phyloP scores from a whole-genome alignment of 2,329 filamentous ascomycete genomes.

The Fonsecaea pugnacius region DNA sequence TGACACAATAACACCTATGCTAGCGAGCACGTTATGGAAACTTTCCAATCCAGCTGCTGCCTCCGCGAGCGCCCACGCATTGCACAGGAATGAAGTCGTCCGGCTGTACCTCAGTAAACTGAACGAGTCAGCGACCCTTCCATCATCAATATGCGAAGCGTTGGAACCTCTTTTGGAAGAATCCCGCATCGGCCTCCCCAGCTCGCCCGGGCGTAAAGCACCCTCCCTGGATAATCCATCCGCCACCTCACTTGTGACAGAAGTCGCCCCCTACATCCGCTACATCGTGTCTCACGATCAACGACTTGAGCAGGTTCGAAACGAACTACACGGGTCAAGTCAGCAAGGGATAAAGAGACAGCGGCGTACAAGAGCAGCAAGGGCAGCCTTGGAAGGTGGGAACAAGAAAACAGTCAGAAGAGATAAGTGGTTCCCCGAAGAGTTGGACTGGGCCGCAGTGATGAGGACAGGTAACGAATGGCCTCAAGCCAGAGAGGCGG shows the following conservation, averaged over 20 bases:
- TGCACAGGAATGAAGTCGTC: slow-evolving; percentile 16
- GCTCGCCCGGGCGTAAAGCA: slow-evolving; percentile 47
- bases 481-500: slow-evolving; percentile 43
- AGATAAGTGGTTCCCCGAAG: slow-evolving; percentile 72
- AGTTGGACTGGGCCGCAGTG: slow-evolving; percentile 64
- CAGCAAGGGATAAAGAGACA: slow-evolving; percentile 57
- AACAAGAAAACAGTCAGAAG: slow-evolving; percentile 67
- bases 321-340: slow-evolving; percentile 64
- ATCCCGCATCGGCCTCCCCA: slow-evolving; percentile 41
- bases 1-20: slow-evolving; percentile 8
- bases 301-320: slow-evolving; percentile 69
- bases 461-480: slow-evolving; percentile 64
- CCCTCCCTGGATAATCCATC: slow-evolving; percentile 76
- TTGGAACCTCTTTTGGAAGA: slow-evolving; percentile 58
- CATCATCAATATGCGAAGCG: slow-evolving; percentile 45
- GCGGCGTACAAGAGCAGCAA: slow-evolving; percentile 73
- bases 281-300: slow-evolving; percentile 78
- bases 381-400: slow-evolving; percentile 77
- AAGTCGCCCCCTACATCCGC: slow-evolving; percentile 89
- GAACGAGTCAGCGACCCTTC: slow-evolving; percentile 25
- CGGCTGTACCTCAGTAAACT: slow-evolving; percentile 39
- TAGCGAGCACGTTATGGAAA: slow-evolving; percentile 17
- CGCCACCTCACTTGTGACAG: slow-evolving; percentile 67
- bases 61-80: slow-evolving; percentile 8
- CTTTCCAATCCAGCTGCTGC: slow-evolving; percentile 3